phyloP scores from a whole-genome alignment of 768 basidiomycete species.

The Pholiota molesta region DNA sequence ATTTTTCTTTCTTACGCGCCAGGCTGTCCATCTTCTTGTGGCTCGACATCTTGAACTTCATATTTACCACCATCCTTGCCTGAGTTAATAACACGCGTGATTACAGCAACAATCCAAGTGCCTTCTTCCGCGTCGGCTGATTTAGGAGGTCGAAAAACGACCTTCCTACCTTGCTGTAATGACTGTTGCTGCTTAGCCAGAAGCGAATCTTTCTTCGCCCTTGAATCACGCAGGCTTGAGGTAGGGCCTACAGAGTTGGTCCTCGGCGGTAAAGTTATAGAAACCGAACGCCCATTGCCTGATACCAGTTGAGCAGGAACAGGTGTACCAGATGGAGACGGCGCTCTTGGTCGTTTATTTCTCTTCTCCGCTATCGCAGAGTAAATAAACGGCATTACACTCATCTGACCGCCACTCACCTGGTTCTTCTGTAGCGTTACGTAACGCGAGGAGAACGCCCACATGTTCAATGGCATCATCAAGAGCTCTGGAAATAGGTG shows the following conservation, averaged over 20 bases:
- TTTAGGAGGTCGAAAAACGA: constrained; percentile 75
- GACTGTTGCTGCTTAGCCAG: constrained; percentile 60
- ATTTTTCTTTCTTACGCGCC: constrained; percentile 46
- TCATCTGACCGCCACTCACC: constrained; percentile 40
- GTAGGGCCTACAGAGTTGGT: constrained; percentile 57
- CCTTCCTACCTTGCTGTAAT: constrained; percentile 73
- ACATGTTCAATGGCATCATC: constrained; percentile 73
- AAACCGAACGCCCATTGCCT: constrained; percentile 46
- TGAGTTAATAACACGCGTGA: constrained; percentile 68
- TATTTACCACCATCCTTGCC: constrained; percentile 75
- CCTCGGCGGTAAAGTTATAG: constrained; percentile 60
- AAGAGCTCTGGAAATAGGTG: constrained; percentile 53
- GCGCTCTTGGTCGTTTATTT: constrained; percentile 71
- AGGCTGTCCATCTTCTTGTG: constrained; percentile 78
- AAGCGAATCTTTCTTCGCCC: constrained; percentile 64
- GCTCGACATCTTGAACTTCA: constrained; percentile 85
- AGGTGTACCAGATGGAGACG: constrained; percentile 68
- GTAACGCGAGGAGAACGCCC: constrained; percentile 67
- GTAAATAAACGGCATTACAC: neutral
- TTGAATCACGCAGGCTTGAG: constrained; percentile 66
- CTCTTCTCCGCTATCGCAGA: constrained; percentile 60
- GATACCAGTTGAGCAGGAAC: constrained; percentile 38
- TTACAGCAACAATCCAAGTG: constrained; percentile 81
- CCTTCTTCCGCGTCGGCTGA: constrained; percentile 53
- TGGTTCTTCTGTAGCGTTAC: constrained; percentile 71